Evolutionary conservation across 2,329 filamentous ascomycete genomes (phyloP).

Genomic region (Fusarium duplospermum): DNA sequence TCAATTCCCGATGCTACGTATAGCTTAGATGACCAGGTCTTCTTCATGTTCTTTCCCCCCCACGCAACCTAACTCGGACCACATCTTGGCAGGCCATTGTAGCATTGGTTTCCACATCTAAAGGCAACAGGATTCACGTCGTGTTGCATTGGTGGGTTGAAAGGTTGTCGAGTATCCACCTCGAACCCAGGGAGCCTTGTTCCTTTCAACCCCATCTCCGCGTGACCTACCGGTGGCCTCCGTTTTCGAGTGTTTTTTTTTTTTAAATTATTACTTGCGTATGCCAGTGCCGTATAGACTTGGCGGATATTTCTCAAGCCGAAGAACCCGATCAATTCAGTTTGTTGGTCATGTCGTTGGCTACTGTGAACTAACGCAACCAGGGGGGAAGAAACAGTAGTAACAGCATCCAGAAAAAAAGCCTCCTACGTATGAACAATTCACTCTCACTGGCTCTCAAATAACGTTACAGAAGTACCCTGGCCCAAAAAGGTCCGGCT

Average conservation of each 20-base stretch:
- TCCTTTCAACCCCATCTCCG: background rate
- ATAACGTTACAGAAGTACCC: background rate
- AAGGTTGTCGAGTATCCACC: background rate
- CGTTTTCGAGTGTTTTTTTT: background rate
- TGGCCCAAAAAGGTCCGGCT: constrained; percentile 1
- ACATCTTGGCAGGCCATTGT: background rate
- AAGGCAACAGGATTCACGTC: background rate
- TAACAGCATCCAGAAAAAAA: background rate
- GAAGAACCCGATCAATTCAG: background rate
- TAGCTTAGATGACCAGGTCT: background rate
- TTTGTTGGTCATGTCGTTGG: background rate
- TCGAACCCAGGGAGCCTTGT: background rate
- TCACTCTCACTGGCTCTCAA: background rate
- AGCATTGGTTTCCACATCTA: constrained; percentile 1
- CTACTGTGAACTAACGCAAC: background rate
- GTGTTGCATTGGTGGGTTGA: background rate
- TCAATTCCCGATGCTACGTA: background rate
- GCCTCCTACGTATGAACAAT: background rate
- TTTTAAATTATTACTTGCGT: background rate
- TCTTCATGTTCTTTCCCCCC: background rate
- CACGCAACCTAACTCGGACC: constrained; percentile 1
- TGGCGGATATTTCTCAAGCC: background rate
- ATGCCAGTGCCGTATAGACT: background rate
- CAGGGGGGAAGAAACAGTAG: background rate
- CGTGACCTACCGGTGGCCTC: background rate